Evolutionary conservation across 306 rosid genomes (phyloP).

Genomic region (Begonia masoniana): DNA sequence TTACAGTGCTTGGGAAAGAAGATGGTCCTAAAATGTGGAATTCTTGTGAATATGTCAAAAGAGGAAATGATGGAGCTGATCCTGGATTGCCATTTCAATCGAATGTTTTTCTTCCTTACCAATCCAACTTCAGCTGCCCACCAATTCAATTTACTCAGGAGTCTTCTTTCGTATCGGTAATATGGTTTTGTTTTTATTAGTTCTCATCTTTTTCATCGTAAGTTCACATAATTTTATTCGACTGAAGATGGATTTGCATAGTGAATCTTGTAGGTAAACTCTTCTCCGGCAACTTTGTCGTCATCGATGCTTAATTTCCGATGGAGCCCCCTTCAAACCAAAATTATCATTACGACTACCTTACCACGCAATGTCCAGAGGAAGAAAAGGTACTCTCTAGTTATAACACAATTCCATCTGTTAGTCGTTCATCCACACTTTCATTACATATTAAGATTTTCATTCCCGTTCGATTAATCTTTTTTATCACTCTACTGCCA

Average conservation of each 20-base stretch:
- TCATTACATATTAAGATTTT: too few species aligned
- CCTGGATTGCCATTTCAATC: conserved; percentile 34
- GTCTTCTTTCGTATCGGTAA: conserved; percentile 35
- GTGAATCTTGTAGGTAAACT: conserved; percentile 43
- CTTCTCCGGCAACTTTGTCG: conserved; percentile 30
- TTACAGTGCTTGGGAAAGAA: conserved; percentile 18
- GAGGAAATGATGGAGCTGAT: conserved; percentile 20
- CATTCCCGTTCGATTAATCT: too few species aligned
- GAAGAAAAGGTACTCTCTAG: conserved; percentile 37
- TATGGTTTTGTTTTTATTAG: neutral
- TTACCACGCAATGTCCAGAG: conserved; percentile 16
- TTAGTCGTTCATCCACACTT: neutral
- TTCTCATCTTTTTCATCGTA: neutral
- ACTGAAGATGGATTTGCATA: conserved; percentile 10
- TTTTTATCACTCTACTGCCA: too few species aligned
- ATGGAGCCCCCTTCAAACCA: conserved; percentile 99
- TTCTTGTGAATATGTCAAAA: conserved; percentile 24
- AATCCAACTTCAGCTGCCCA: conserved; percentile 22
- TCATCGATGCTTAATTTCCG: conserved; percentile 26
- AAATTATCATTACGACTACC: conserved; percentile 29
- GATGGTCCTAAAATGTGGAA: conserved; percentile 31
- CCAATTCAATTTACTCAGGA: conserved; percentile 32
- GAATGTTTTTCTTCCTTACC: conserved; percentile 23
- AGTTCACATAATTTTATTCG: neutral
- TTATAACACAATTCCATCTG: neutral